Base-by-base conservation (phyloP, 1,284 basidiomycete species). In the Pseudozyma sp. region DNA sequence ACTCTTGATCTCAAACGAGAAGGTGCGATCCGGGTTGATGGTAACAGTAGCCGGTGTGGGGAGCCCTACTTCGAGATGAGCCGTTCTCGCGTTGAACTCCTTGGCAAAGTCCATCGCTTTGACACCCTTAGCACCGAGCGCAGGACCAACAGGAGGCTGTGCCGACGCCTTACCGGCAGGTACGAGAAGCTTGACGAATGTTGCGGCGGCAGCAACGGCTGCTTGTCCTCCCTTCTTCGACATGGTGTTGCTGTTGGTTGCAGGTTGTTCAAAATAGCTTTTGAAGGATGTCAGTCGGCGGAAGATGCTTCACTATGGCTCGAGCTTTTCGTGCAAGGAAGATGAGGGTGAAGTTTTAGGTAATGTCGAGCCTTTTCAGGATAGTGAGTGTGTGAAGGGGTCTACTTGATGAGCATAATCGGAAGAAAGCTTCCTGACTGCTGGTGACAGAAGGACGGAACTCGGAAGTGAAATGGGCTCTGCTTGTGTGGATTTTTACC, bases 61-160 rank as follows among this genome's bases (percentile, higher is more conserved):
- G 14, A 93, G 89, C 44, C 94, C 94, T 18, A 92, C 90, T 78
- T 92, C 91, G 62, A 97, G 89, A 85, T 95, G 92, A 19, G 93
- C 92, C 90, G 91, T 60, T 93, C 94, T 86, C 94, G 78, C 83
- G 65, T 84, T 84, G 68, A 84, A 84, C 51, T 82, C 77, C 53
- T 98, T 99, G 88, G 95, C 97, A 85, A 99, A 99, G 87, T 99
- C 97, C 91, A 99, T 99, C 18, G 95, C 96, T 87, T 98, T 98
- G 77, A 99, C 95, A 82, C 97, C 97, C 84, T 94, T 91, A 75
- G 97, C 95, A 88, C 97, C 97, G 56, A 98, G 90, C 19, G 95
- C 95, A 58, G 97, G 96, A 79, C 96, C 97, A 56, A 99, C 93
- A 18, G 96, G 96, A 51, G 96, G 96, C 59, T 94, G 94, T 19